phyloP scores from a whole-genome alignment of 108 stramenopile species.

The Hondaea fermentalgiana region DNA sequence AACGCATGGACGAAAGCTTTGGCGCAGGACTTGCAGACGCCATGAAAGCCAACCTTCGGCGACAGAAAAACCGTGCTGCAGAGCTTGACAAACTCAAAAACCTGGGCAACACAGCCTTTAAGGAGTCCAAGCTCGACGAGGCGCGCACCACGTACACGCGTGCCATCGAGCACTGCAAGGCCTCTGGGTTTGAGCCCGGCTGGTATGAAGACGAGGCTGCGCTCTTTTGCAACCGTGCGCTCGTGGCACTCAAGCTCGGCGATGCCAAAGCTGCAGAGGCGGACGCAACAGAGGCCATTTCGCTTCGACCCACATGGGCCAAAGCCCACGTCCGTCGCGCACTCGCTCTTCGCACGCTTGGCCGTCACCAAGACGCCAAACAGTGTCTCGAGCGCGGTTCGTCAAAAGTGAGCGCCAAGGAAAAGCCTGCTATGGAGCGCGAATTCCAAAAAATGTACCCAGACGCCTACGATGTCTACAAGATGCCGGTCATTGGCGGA shows the following conservation, averaged over 20 bases:
- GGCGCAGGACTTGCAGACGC: neutral
- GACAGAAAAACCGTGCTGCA: neutral
- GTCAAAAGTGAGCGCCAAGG: neutral
- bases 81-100: neutral
- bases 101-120: neutral
- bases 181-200: neutral
- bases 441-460: neutral
- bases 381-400: neutral
- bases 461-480: neutral
- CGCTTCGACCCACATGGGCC: neutral
- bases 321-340: neutral
- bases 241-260: neutral
- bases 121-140: neutral
- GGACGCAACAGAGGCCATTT: neutral
- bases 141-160: neutral
- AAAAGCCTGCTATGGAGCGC: neutral
- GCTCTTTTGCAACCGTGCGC: neutral
- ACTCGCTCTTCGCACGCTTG: neutral
- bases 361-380: neutral
- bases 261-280: neutral
- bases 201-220: neutral
- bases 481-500: neutral
- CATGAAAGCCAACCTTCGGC: neutral
- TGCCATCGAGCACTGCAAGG: neutral
- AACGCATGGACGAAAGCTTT: neutral